Conservation (phyloP, 2,329 filamentous ascomycete genomes). For the Ophiocordyceps robertsii region DNA sequence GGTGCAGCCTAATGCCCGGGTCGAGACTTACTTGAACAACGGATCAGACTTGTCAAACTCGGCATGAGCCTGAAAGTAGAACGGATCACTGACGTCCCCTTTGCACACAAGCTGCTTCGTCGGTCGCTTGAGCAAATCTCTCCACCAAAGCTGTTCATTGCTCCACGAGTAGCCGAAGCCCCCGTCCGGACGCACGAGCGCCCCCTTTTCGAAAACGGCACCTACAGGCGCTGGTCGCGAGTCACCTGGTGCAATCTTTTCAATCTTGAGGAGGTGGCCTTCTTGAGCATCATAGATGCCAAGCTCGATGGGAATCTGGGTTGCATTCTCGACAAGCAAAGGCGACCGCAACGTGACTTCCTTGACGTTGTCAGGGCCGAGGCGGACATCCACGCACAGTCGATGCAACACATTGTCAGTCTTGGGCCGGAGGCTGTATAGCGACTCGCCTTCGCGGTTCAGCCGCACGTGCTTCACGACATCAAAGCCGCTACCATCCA, state of each 20-base stretch:
- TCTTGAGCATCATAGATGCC: slow-evolving; percentile 81
- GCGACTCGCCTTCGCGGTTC: slow-evolving; percentile 83
- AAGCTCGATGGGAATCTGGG: slow-evolving; percentile 87
- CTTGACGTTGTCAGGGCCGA: slow-evolving; percentile 94
- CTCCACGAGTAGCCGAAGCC: slow-evolving; percentile 97
- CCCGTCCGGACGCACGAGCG: slow-evolving; percentile 81
- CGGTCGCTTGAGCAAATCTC: slow-evolving; percentile 70
- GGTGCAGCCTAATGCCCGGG: not conserved
- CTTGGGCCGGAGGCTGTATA: slow-evolving; percentile 82
- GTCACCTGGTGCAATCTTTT: slow-evolving; percentile 91
- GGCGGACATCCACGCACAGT: slow-evolving; percentile 77
- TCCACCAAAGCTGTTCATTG: slow-evolving; percentile 81
- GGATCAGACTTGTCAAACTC: slow-evolving; percentile 75
- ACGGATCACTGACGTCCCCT: slow-evolving; percentile 75
- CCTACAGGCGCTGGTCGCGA: slow-evolving; percentile 83
- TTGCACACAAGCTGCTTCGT: slow-evolving; percentile 81
- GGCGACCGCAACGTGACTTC: slow-evolving; percentile 93
- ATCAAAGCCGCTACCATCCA: slow-evolving; percentile 92
- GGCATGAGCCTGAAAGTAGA: slow-evolving; percentile 94
- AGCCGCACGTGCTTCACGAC: slow-evolving; percentile 76
- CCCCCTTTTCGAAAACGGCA: slow-evolving; percentile 76
- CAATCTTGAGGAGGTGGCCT: slow-evolving; percentile 87
- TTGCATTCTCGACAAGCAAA: slow-evolving; percentile 85
- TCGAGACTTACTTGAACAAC: slow-evolving; percentile 50
- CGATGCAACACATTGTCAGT: slow-evolving; percentile 77